Evolutionary conservation across 78 protist genomes (phyloP).

Genomic region (Ministeria vibrans): DNA sequence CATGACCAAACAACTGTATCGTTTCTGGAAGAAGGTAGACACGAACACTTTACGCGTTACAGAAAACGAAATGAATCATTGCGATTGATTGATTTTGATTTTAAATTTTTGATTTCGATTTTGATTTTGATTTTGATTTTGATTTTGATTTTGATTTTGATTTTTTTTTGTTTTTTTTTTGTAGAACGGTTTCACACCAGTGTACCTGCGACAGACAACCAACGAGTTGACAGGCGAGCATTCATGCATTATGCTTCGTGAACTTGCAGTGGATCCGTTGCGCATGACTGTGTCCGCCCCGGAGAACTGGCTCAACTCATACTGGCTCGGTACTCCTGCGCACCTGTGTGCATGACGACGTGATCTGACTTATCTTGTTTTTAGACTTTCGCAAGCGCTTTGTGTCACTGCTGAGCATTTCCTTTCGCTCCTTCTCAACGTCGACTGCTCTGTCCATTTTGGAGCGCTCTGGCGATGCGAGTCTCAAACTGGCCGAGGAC

Average conservation of each 20-base stretch:
- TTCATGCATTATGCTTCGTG: constrained; percentile 82
- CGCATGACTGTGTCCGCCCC: constrained; percentile 19
- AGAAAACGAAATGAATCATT: too few species aligned
- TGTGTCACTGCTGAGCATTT: constrained; percentile 24
- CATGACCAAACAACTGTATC: constrained; percentile 64
- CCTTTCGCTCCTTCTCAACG: constrained; percentile 23
- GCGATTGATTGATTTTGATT: too few species aligned
- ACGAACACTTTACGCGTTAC: too few species aligned
- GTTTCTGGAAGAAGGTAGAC: constrained; percentile 90
- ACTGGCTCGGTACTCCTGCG: neutral
- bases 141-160: too few species aligned
- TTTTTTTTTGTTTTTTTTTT: too few species aligned
- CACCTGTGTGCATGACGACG: neutral
- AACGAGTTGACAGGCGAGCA: constrained; percentile 97
- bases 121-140: too few species aligned
- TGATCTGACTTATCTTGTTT: neutral
- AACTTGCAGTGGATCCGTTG: too few species aligned
- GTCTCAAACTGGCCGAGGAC: neutral
- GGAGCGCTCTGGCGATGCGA: neutral
- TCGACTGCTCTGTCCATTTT: constrained; percentile 12
- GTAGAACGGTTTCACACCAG: constrained; percentile 47
- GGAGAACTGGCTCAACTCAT: constrained; percentile 18
- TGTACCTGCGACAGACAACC: constrained; percentile 77
- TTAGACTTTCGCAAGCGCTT: constrained; percentile 50
- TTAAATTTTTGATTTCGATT: too few species aligned